Evolutionary conservation across 2,329 filamentous ascomycete genomes (phyloP), one percentile per base, ranked within the genome.

Genomic region (Fusarium haematococcum): DNA sequence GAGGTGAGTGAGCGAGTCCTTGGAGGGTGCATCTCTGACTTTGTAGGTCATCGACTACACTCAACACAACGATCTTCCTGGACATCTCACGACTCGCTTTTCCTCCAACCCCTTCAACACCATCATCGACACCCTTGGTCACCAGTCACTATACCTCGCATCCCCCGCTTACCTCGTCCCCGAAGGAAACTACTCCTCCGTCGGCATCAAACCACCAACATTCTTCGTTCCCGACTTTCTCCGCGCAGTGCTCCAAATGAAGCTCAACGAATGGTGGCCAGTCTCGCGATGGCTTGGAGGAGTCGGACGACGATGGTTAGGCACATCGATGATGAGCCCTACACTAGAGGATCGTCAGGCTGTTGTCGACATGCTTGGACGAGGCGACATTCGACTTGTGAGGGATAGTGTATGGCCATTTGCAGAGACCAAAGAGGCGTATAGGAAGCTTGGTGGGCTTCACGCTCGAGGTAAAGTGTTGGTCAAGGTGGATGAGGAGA

Each of bases 41-140:
- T 5, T 7, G 5, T 45, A 85, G 83, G 81, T 83, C 8, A 79
- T 87, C 65, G 85, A 87, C 71, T 87, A 86, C 71, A 79, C 75
- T 6, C 75, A 80, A 8, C 80, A 86, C 67, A 70, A 78, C 0
- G 71, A 81, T 6, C 75, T 89, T 2, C 71, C 84, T 1, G 70
- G 77, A 0, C 71, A 83, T 35, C 78, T 88, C 10, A 75, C 78
- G 0, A 63, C 76, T 9, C 60, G 74, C 52, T 86, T 81, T 74
- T 77, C 71, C 5, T 39, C 70, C 25, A 35, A 71, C n/a, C 69
- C 80, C 1, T 84, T 86, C 52, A 82, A 88, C 75, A 75, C 84
- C 50, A 84, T 89, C 61, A 82, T 89, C 52, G 88, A 90, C 73
- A 86, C 85, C 52, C 82, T 86, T 6, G 88, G 88, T 14, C 83